phyloP scores from a whole-genome alignment of 2,329 filamentous ascomycete genomes.

The Colletotrichum sp. region DNA sequence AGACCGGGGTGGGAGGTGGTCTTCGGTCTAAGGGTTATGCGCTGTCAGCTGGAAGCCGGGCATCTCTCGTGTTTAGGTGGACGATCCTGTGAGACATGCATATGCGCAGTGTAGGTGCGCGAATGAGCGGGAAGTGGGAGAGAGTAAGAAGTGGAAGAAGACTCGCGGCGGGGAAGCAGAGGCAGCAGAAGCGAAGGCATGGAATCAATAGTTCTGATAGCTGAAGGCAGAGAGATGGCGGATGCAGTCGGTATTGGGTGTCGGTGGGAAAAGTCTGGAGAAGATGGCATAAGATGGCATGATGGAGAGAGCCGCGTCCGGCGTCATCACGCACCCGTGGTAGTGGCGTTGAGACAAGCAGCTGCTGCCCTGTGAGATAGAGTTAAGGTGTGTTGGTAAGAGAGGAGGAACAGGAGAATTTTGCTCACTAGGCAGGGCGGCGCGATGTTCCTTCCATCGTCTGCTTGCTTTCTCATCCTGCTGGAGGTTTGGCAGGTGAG shows the following conservation, averaged over 20 bases:
- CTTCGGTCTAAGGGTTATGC: background rate
- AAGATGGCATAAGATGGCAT: background rate
- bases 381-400: background rate
- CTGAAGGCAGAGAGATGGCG: background rate
- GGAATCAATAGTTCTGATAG: background rate
- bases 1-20: background rate
- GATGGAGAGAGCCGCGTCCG: background rate
- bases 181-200: background rate
- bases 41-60: background rate
- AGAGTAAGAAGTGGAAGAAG: background rate
- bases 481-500: background rate
- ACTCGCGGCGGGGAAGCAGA: background rate
- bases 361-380: background rate
- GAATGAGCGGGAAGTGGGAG: background rate
- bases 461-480: background rate
- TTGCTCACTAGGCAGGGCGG: background rate
- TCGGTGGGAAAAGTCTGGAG: background rate
- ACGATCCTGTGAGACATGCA: conserved; percentile 2
- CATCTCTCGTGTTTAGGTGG: background rate
- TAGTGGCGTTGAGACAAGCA: background rate
- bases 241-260: background rate
- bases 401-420: background rate
- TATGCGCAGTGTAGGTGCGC: background rate
- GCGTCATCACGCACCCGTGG: background rate
- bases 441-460: background rate